Evolutionary conservation across 768 basidiomycete species (phyloP), one percentile per base, ranked within the genome.

Genomic region (Podaxis pistillaris): DNA sequence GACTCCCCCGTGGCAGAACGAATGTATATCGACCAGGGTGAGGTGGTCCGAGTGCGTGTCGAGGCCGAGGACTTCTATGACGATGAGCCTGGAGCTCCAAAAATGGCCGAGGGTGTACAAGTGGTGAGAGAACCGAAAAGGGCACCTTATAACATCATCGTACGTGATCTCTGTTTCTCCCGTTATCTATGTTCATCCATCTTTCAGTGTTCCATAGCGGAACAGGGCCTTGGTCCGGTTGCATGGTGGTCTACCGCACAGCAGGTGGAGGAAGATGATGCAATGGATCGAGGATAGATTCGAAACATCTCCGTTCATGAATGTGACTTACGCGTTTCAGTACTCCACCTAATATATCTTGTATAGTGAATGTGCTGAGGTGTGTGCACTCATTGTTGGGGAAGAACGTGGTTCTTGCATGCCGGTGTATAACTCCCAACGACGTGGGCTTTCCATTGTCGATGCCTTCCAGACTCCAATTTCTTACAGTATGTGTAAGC

Each of bases 1-100:
- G 89, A 92, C 69, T 87, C 88, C 0, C 79, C 87, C 0, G 74
- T 83, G 0, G 61, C 81, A 4, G 85, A 86, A 30, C 83, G 91
- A 4, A 90, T 93, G 86, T 94, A 92, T 72, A 87, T 94, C 64
- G 91, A 93, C 72, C 80, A 84, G 60, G 84, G 86, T 44, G 91
- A 92, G 66, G 79, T 89, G 22, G 75, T 94, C 1, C 89, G 93
- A 28, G 83, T 91, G 1, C 87, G 91, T 4, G 86, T 94, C 4
- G 91, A 94, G 68, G 79, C 81, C 2, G 93, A 93, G 67, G 90
- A 93, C 67, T 94, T 93, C 66, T 89, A 84, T 66, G 93, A 94
- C 66, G 90, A 91, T 66, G 92, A 93, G 64, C 92, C 92, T 1
- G 92, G 93, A 0, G 91, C 92, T 0, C 88, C 89, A 0, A 91